Base-by-base conservation (phyloP, 352 stramenopile genomes). In the Phytophthora europaea region DNA sequence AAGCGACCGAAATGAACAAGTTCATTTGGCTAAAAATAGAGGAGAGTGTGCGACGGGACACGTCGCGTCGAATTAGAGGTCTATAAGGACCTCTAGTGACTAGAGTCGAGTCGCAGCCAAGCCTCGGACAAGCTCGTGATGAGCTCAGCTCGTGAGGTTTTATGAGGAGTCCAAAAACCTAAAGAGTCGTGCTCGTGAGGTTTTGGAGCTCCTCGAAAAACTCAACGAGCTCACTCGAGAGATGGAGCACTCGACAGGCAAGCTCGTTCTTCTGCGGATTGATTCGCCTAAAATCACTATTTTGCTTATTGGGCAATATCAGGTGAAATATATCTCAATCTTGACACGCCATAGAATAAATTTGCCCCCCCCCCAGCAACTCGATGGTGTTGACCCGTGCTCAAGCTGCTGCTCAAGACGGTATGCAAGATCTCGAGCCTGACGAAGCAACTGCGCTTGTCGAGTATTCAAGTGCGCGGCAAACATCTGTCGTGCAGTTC, bases 131-230 rank as follows among this genome's bases (percentile, higher is more conserved):
- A 56, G 50, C 50, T 38, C 50, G 50, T 43, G 34, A 43, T 43
- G 34, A 43, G 34, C 34, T 43, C 34, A 43, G 34, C 34, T 43
- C 34, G 34, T 56, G 50, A 56, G 50, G 50, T 56, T 56, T 36
- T 36, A 56, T 36, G 12, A 56, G 50, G 50, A 56, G 50, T 28
- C 1, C 50, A 15, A 56, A 56, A 56, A 56, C 50, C 50, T 56
- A 20, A 56, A 13, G 50, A 56, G 50, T 36, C 22, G 50, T 56
- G 50, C 50, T 56, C 22, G 50, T 56, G 50, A 56, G 50, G 50
- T 56, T 56, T 56, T 56, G 22, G 50, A 56, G 50, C 50, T 56
- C 50, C 18, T 56, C 50, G 50, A 56, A 56, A 56, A 56, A 36
- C 50, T 23, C 31, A 22, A 36, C 50, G 50, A 36, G 50, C 23